Conservation (phyloP, 176 grass and related monocot species). For the Hsuehochloa calcarea region DNA sequence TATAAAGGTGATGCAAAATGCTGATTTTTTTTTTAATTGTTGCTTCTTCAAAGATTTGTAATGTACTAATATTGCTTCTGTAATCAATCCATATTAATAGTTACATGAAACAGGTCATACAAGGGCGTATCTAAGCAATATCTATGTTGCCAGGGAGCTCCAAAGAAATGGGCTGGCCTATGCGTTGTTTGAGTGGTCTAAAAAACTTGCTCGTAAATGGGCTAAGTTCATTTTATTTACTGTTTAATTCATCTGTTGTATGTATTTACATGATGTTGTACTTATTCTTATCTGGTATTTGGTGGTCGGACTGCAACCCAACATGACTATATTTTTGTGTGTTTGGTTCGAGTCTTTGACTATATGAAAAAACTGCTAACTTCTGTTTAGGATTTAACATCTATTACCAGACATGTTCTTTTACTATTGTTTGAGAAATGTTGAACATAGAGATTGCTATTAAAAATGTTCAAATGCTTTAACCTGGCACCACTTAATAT, state of each 20-base stretch:
- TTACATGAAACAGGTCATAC: too few species aligned
- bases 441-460: too few species aligned
- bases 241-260: too few species aligned
- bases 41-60: not conserved
- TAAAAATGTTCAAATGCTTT: too few species aligned
- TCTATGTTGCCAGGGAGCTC: constrained; percentile 92
- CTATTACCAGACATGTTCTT: too few species aligned
- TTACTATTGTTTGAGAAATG: too few species aligned
- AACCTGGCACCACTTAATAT: too few species aligned
- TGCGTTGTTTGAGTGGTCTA: constrained; percentile 35
- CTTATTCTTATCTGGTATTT: too few species aligned
- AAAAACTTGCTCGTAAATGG: constrained; percentile 58
- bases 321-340: not conserved
- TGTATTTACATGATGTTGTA: too few species aligned
- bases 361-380: too few species aligned
- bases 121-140: constrained; percentile 51
- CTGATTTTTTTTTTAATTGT: not conserved
- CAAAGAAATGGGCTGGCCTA: constrained; percentile 83
- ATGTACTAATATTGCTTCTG: not conserved
- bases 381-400: not conserved
- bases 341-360: not conserved
- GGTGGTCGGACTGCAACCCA: too few species aligned
- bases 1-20: not conserved
- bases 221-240: constrained; percentile 22
- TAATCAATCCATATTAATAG: not conserved